Percentiles rank a stretch among this genome's conserved stretches.
Conservation (phyloP, 768 basidiomycete genomes). For the Leccinellum albellum region DNA sequence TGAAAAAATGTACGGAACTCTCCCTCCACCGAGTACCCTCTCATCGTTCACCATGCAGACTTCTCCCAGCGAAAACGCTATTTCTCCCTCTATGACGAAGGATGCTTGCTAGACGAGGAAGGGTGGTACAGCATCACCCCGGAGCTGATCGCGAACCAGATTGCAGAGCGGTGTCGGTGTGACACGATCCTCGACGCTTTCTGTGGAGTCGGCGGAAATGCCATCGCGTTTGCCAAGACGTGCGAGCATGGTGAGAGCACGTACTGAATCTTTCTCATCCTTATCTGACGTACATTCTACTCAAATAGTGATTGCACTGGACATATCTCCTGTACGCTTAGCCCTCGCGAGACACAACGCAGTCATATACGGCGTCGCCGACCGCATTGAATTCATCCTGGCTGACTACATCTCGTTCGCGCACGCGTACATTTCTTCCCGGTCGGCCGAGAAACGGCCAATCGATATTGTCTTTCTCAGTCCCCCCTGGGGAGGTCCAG, state of each 20-base stretch:
- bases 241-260: constrained; percentile 79
- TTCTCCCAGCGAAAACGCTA: constrained; percentile 80
- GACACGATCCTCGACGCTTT: constrained; percentile 88
- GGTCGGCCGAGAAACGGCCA: constrained; percentile 36
- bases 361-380: constrained; percentile 87
- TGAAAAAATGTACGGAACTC: constrained; percentile 67
- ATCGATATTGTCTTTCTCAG: constrained; percentile 92
- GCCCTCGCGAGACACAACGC: constrained; percentile 94
- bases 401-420: constrained; percentile 84
- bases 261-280: not conserved
- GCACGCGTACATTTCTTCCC: constrained; percentile 39
- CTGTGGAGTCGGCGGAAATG: constrained; percentile 96
- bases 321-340: constrained; percentile 79
- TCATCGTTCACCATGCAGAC: constrained; percentile 46
- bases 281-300: not conserved
- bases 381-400: constrained; percentile 92
- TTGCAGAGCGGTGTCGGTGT: constrained; percentile 88
- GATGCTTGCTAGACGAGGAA: constrained; percentile 87
- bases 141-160: constrained; percentile 86
- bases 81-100: constrained; percentile 75
- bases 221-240: constrained; percentile 94
- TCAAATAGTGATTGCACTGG: constrained; percentile 83
- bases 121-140: constrained; percentile 99
- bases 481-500: constrained; percentile 93
- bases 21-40: not conserved